Evolutionary conservation across 331 rosid genomes (phyloP), one percentile per base, ranked within the genome.

Genomic region (Pyrus hybrid): DNA sequence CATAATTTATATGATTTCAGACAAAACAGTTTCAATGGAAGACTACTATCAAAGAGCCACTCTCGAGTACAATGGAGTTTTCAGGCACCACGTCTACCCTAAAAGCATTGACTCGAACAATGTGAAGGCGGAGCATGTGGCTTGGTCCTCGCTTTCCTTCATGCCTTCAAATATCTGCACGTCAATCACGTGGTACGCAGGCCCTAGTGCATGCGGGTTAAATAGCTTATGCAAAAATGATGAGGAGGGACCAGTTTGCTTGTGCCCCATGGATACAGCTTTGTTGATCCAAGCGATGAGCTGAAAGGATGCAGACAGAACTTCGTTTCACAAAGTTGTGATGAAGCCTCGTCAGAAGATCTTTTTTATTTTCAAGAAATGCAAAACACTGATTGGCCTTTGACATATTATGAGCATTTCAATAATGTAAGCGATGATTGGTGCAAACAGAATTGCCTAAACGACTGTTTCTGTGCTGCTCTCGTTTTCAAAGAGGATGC

Each of bases 161-260:
- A 35, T 16, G 30, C 76, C 81, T 43, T 6, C 54, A 6, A 67
- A 79, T 63, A 67, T 67, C 2, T 79, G 83, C 66, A 14, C 7
- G 6, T 13, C 7, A 4, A 49, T 49, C 20, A 16, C 54, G 20
- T 53, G 45, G 13, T 37, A 37, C 30, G 8, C 22, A 16, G 80
- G 72, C 4, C 16, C 35, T 33, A 76, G 83, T 45, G 60, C 53
- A 21, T 80, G 83, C 43, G 77, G 76, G 28, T 69, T 18, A 51
- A 75, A 80, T 35, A 76, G 84, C 62, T 35, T 45, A 20, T 80
- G 80, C 37, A 63, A 2, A 6, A 18, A 25, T 3, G 75, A 26
- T 13, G 26, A 75, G 1, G 33, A 18, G 6, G 71, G 77, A 57
- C 72, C 73, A 32, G 26, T 0, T 53, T 80, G 83, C 77, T 0